A percentile compares a stretch with the other conserved stretches of the same genome.
These are phyloP conservation scores for Boletellus emodensis DNA, from an alignment of 768 basidiomycete genomes.

Conservation along the genomic window DNA sequence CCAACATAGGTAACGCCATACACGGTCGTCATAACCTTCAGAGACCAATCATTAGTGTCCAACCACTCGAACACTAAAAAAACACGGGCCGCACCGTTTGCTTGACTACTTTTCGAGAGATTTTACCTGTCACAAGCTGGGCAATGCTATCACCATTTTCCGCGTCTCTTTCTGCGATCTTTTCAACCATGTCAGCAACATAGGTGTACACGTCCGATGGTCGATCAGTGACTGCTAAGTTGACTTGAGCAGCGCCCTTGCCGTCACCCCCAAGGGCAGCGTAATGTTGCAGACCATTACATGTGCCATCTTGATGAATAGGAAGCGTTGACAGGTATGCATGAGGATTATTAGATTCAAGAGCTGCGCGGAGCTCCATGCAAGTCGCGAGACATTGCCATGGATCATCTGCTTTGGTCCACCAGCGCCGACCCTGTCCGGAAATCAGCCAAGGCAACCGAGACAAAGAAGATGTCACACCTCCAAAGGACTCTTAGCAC, in stretches of 20 bases:
- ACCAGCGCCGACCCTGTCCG: conserved; percentile 73
- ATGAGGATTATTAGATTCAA: conserved; percentile 62
- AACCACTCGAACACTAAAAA: neutral
- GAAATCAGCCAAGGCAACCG: conserved; percentile 2
- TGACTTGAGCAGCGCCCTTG: conserved; percentile 88
- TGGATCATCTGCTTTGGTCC: conserved; percentile 88
- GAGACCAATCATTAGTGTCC: neutral
- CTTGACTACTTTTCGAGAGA: conserved; percentile 93
- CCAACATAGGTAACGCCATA: conserved; percentile 97
- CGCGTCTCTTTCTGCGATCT: conserved; percentile 54
- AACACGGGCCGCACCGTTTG: conserved; percentile 64
- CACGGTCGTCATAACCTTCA: conserved; percentile 95
- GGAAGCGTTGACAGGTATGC: conserved; percentile 68
- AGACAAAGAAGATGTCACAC: conserved; percentile 38
- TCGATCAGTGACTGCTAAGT: conserved; percentile 74
- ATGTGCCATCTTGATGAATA: conserved; percentile 97
- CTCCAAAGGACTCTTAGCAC: conserved; percentile 73
- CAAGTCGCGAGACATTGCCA: conserved; percentile 97
- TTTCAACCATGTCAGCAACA: conserved; percentile 84
- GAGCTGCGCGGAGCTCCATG: conserved; percentile 79
- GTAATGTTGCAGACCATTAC: conserved; percentile 98
- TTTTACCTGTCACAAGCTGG: conserved; percentile 62
- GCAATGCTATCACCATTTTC: conserved; percentile 52
- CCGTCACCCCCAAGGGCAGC: conserved; percentile 94
- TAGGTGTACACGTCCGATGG: conserved; percentile 95